Evolutionary conservation across 805 yeast species (phyloP).

Genomic region (Wickerhamiella azymoides): DNA sequence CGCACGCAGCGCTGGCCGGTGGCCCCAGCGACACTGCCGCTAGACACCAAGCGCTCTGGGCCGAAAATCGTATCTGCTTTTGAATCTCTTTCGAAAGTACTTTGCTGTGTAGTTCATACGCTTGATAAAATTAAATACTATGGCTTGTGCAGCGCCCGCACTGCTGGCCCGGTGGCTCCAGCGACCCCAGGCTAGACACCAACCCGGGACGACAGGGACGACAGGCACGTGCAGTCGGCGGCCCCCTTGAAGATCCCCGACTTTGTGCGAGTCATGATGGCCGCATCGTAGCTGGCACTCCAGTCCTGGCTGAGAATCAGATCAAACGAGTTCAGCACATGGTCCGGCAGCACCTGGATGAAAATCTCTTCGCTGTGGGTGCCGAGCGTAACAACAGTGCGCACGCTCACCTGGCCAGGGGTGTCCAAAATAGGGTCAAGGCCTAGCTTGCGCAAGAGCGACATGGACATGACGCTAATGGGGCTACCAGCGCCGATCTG

Average conservation of each 20-base stretch:
- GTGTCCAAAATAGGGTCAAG: conserved; percentile 5
- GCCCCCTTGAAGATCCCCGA: conserved; percentile 6
- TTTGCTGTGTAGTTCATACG: too few species aligned
- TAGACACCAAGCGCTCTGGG: too few species aligned
- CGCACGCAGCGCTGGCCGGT: too few species aligned
- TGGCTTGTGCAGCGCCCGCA: too few species aligned
- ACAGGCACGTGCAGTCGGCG: conserved; percentile 2
- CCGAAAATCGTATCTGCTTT: too few species aligned
- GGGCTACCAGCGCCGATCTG: conserved; percentile 10
- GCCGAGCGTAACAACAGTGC: conserved; percentile 4
- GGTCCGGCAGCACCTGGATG: conserved; percentile 8
- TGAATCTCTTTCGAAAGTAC: too few species aligned
- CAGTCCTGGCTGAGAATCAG: conserved; percentile 10
- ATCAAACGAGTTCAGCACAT: conserved; percentile 8
- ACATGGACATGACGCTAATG: conserved; percentile 8
- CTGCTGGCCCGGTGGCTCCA: too few species aligned
- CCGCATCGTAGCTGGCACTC: background rate
- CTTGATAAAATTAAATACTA: too few species aligned
- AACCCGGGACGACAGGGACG: background rate
- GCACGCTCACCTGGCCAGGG: conserved; percentile 8
- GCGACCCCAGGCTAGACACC: background rate
- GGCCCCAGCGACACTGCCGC: too few species aligned
- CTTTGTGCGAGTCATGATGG: background rate
- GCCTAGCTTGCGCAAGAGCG: conserved; percentile 6
- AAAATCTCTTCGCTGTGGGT: conserved; percentile 1